Evolutionary conservation across 352 stramenopile genomes (phyloP), one percentile per base, ranked within the genome.

Genomic region (Aphanomyces invadans): DNA sequence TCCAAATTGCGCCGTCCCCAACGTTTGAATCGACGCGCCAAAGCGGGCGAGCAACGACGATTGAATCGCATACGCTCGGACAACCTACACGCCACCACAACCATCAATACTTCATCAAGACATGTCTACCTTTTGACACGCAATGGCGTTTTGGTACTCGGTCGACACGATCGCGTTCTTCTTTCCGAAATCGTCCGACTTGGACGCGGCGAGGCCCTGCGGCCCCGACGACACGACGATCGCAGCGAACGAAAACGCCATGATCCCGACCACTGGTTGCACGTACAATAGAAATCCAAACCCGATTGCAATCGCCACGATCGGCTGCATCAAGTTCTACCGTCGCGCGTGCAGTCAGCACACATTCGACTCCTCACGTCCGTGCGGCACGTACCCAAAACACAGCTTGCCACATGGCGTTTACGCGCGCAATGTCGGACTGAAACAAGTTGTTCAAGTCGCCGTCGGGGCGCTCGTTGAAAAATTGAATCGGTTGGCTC

Each of bases 361-460:
- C n/a, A n/a, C n/a, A n/a, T n/a, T n/a, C n/a, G n/a, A n/a, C n/a
- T n/a, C n/a, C n/a, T n/a, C n/a, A n/a, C n/a, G n/a, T n/a, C n/a
- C n/a, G n/a, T n/a, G n/a, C n/a, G n/a, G 15, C 52, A 60, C 52
- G 21, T 29, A 64, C 55, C 60, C 60, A 68, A 51, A 68, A 68
- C 15, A 68, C 51, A 4, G 60, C 46, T 44, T 68, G 60, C 60
- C 60, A 68, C 31, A 68, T 49, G 15, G 60, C 29, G 29, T 68
- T 68, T n/a, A 59, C 45, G 29, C 60, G 60, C 2, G 60, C 60
- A 45, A 68, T 48, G 46, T 68, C 60, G 1, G 60, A 57, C 19
- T 39, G 29, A 51, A 68, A 61, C 33, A 68, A 49, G 31, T 68
- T 68, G 60, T 68, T 68, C 17, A 68, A 26, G 25, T 68, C 60